Evolutionary conservation across 169 alveolate species (phyloP), one percentile per base, ranked within the genome.

Genomic region (Eimeria falciformis): DNA sequence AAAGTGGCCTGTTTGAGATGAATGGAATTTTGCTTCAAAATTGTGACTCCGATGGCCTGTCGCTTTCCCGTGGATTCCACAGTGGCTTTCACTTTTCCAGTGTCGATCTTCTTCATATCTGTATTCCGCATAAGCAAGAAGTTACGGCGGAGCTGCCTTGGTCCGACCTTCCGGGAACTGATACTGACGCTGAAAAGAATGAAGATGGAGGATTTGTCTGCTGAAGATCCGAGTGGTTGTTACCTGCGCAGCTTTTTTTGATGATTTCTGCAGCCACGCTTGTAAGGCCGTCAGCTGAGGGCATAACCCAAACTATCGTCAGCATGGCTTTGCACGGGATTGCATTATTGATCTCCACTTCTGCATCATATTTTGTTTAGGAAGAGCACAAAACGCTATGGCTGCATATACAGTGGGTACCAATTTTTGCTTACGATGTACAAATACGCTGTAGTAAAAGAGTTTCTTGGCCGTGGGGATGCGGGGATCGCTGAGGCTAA

Each of bases 401-500:
- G 40, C 45, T 23, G 12, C n/a, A 25, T 25, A 3, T 17, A 29
- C 0, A 9, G 3, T 25, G 47, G 81, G 25, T 27, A 55, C 66
- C 0, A 21, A 14, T 1, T 14, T 47, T 11, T 4, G 46, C 79
- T 29, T 71, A 87, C 92, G 86, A 40, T 87, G 66, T 27, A 71
- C 68, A 27, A 78, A 75, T 0, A 73, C 47, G 65, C 29, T 29
- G 78, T 87, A 71, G 78, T 46, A 71, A 77, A 87, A 71, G n/a
- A 87, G 77, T 56, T 87, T 87, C 58, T 87, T 87, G 50, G 92
- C 92, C n/a, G 27, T 40, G 37, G 86, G 66, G 40, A 86, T 69
- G 45, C 17, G 25, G 3, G 86, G 92, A 27, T 78, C 56, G n/a
- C 25, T 40, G n/a, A 69, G 23, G 27, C 46, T 79, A 17, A 87